These are phyloP conservation scores for Dichotomocladium elegans DNA, from an alignment of 371 early-diverging fungal genomes.

Conservation along the genomic window DNA sequence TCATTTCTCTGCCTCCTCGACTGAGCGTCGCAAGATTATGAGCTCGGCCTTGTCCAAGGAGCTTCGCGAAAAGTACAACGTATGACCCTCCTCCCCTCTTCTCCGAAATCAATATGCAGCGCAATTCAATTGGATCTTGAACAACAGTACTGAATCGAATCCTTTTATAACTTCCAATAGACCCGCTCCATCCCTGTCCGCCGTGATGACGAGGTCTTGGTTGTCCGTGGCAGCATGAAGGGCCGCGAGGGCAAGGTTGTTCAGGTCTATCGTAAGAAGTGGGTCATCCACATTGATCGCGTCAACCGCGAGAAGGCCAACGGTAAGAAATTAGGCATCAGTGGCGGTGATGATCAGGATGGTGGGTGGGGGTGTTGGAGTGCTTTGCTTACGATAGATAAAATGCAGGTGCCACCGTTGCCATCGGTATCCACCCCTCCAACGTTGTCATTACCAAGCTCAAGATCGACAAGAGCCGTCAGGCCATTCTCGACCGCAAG, in stretches of 20 bases:
- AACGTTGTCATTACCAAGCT: slow-evolving; percentile 95
- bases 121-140: not conserved
- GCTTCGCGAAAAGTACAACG: slow-evolving; percentile 94
- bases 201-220: slow-evolving; percentile 95
- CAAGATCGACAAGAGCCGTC: slow-evolving; percentile 96
- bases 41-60: slow-evolving; percentile 96
- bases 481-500: slow-evolving; percentile 82
- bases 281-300: slow-evolving; percentile 97
- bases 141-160: too few species aligned
- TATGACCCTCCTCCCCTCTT: slow-evolving; percentile 44
- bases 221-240: slow-evolving; percentile 95
- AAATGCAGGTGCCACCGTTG: slow-evolving; percentile 62
- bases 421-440: slow-evolving; percentile 95
- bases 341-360: not conserved
- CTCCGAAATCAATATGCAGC: not conserved
- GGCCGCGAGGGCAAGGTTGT: slow-evolving; percentile 97
- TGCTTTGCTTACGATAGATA: not conserved
- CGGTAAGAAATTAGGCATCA: slow-evolving; percentile 50
- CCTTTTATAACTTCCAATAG: slow-evolving; percentile 24
- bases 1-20: slow-evolving; percentile 97
- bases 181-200: slow-evolving; percentile 94
- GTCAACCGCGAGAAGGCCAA: slow-evolving; percentile 96
- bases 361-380: not conserved
- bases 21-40: slow-evolving; percentile 95
- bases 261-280: slow-evolving; percentile 97